A percentile compares a stretch with the other conserved stretches of the same genome.
These are phyloP conservation scores for Alliaria petiolata DNA, from an alignment of 345 rosid genomes.

Conservation along the genomic window DNA sequence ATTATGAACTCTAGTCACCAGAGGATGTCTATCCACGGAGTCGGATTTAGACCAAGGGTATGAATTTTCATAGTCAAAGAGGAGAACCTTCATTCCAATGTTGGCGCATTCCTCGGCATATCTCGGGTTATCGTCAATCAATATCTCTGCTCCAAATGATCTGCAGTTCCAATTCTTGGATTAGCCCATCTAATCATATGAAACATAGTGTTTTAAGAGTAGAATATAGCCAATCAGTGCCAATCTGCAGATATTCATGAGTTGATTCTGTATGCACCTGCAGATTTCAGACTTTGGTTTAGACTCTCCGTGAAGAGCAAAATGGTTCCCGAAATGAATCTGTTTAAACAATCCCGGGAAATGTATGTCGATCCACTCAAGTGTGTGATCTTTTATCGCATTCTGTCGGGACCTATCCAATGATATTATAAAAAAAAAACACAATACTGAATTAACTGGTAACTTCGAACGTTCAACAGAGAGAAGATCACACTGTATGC, in stretches of 20 bases:
- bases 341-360: conserved; percentile 81
- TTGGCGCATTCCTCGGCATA: conserved; percentile 86
- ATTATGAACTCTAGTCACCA: conserved; percentile 76
- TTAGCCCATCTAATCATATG: conserved; percentile 18
- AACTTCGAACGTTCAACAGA: not conserved
- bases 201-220: not conserved
- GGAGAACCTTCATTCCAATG: conserved; percentile 81
- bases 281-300: conserved; percentile 97
- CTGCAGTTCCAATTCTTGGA: conserved; percentile 38
- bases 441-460: conserved; percentile 1
- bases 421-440: conserved; percentile 1
- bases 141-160: conserved; percentile 76
- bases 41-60: conserved; percentile 92
- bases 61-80: conserved; percentile 83
- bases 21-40: conserved; percentile 57
- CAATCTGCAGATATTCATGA: not conserved
- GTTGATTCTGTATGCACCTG: conserved; percentile 48
- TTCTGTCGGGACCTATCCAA: conserved; percentile 79
- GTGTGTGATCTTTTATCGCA: conserved; percentile 91
- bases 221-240: not conserved
- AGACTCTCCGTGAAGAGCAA: conserved; percentile 88
- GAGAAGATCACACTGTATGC: conserved; percentile 11
- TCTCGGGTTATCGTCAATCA: conserved; percentile 93
- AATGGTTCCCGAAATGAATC: conserved; percentile 98
- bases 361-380: conserved; percentile 83